Base-by-base conservation (phyloP, 257 asterid genomes). In the Nyctanthes arbortristis region DNA sequence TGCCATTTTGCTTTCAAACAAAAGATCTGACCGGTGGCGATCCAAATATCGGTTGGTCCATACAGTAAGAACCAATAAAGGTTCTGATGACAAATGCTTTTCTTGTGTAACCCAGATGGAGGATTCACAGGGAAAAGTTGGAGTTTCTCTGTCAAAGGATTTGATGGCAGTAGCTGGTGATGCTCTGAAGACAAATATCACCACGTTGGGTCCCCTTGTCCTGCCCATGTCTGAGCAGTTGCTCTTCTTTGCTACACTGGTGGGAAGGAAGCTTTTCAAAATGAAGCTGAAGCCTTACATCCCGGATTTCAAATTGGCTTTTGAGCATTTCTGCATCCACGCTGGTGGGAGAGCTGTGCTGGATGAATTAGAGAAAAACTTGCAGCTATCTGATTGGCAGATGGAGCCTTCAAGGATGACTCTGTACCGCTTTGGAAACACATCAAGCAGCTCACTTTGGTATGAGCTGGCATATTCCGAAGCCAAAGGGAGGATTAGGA, bases 391-490 rank as follows among this genome's bases (percentile, higher is more conserved):
- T 4, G 78, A 72, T 32, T 77, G 81, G 81, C 78, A 72, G 30
- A 72, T 77, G 81, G 78, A 77, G 57, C 81, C 81, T 58, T 76
- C 81, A 24, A 66, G 81, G 59, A 76, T 76, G 81, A 76, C 77
- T 25, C 68, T 76, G 4, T 66, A 66, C 54, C 70, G 81, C 24
- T 76, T 76, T 1, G 81, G 81, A 7, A 76, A 76, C 73, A 77
- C 81, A 2, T 77, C 81, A 3, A 77, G 81, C 52, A 77, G 78
- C 33, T 77, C 81, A 16, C 71, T 73, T 25, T 73, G 77, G 72
- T 73, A 73, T 5, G 77, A 73, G 35, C 32, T 72, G 67, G 72
- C 81, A 4, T 77, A 77, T 65, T 66, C 70, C 2, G 77, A 77
- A 55, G 81, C 81, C 37, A 77, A 77, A 55, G 81, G 81, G 36